A percentile compares a stretch with the other conserved stretches of the same genome.
phyloP scores from a whole-genome alignment of 2,329 filamentous ascomycete species.

The Xylaria sp. region DNA sequence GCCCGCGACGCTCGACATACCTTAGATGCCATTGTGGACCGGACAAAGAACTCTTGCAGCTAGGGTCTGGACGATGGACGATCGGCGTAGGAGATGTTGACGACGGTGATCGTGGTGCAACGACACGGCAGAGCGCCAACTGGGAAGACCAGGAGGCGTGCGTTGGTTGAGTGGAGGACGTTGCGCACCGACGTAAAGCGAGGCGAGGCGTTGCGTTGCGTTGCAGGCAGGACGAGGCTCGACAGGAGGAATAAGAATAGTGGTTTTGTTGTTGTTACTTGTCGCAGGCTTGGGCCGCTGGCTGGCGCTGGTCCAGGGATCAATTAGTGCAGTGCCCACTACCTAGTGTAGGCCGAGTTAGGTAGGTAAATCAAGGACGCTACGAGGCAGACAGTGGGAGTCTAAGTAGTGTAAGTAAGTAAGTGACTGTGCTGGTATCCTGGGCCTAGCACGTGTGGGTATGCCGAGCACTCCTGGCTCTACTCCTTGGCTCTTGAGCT shows the following conservation, averaged over 20 bases:
- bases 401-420: too few species aligned
- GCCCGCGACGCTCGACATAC: slow-evolving; percentile 36
- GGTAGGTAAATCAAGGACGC: slow-evolving; percentile 9
- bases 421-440: too few species aligned
- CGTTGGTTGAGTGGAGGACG: slow-evolving; percentile 14
- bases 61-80: slow-evolving; percentile 25
- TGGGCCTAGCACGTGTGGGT: background rate
- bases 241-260: slow-evolving; percentile 23
- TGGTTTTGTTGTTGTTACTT: slow-evolving; percentile 30
- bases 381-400: background rate
- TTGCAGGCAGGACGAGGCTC: slow-evolving; percentile 27
- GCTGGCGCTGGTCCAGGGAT: slow-evolving; percentile 29
- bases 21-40: slow-evolving; percentile 48
- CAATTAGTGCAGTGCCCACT: slow-evolving; percentile 18
- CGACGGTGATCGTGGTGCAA: slow-evolving; percentile 6
- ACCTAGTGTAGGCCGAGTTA: background rate
- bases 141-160: slow-evolving; percentile 11
- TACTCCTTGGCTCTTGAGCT: background rate
- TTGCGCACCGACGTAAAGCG: slow-evolving; percentile 21
- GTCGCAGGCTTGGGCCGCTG: slow-evolving; percentile 25
- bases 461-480: too few species aligned
- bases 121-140: slow-evolving; percentile 14
- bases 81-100: slow-evolving; percentile 4
- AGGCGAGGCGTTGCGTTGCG: slow-evolving; percentile 13
- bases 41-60: slow-evolving; percentile 29